These are phyloP conservation scores for Yamadazyma kitorensis DNA, from an alignment of 805 yeast genomes.

Conservation along the genomic window DNA sequence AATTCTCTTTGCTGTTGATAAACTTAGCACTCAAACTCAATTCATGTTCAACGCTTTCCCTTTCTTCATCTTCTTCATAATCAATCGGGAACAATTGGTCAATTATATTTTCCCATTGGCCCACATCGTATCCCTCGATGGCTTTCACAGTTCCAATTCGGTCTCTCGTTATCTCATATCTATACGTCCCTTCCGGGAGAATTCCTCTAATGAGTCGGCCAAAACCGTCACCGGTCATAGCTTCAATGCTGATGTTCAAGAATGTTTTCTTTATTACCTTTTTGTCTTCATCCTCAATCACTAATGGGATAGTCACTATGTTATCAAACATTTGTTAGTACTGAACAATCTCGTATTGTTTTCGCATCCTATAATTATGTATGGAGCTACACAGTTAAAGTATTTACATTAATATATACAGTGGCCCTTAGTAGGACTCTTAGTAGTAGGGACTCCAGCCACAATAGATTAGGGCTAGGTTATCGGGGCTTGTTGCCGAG, in stretches of 20 bases:
- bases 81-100: slow-evolving; percentile 18
- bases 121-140: slow-evolving; percentile 5
- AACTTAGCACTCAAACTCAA: slow-evolving; percentile 14
- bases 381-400: too few species aligned
- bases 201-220: slow-evolving; percentile 6
- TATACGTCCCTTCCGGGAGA: slow-evolving; percentile 11
- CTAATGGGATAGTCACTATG: slow-evolving; percentile 9
- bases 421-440: too few species aligned
- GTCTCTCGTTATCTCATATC: slow-evolving; percentile 1
- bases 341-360: too few species aligned
- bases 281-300: slow-evolving; percentile 9
- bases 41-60: background rate
- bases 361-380: too few species aligned
- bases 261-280: slow-evolving; percentile 8
- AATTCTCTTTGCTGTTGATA: slow-evolving; percentile 22
- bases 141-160: slow-evolving; percentile 4
- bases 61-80: background rate
- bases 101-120: slow-evolving; percentile 19
- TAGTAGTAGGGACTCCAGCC: slow-evolving; percentile 84
- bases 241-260: slow-evolving; percentile 4
- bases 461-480: slow-evolving; percentile 69
- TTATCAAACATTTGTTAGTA: slow-evolving; percentile 11
- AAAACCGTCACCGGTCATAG: slow-evolving; percentile 1
- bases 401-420: too few species aligned
- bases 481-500: slow-evolving; percentile 66